A percentile compares a stretch with the other conserved stretches of the same genome.
Conservation (phyloP, 1,284 basidiomycete species). For the Earliella scabrosa region DNA sequence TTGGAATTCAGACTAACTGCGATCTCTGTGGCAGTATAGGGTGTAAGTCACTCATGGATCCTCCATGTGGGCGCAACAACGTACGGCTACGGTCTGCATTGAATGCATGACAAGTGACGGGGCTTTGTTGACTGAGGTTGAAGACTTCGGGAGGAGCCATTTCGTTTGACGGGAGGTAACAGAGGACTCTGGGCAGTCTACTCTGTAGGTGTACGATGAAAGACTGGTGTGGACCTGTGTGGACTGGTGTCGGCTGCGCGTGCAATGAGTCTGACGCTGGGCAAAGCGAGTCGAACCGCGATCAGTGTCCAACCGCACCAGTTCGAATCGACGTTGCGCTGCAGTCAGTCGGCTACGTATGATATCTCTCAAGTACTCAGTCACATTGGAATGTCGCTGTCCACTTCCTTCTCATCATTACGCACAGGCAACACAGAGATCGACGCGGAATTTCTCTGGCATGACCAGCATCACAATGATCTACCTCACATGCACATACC, state of each 20-base stretch:
- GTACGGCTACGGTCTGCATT: constrained; percentile 87
- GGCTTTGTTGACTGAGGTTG: constrained; percentile 73
- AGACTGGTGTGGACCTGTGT: no score
- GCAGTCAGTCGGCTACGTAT: no score
- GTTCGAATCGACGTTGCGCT: neutral
- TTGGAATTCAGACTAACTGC: constrained; percentile 92
- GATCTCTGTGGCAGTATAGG: constrained; percentile 63
- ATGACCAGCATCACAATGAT: no score
- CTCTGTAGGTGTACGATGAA: constrained; percentile 54
- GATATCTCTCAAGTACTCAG: no score
- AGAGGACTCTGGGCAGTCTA: constrained; percentile 81
- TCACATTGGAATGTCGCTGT: no score
- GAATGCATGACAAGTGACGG: constrained; percentile 93
- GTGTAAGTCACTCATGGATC: neutral
- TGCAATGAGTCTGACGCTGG: neutral
- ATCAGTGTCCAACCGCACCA: neutral
- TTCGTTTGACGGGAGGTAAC: constrained; percentile 31
- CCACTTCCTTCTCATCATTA: no score
- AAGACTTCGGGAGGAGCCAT: constrained; percentile 83
- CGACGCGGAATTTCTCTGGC: no score
- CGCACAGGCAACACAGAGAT: no score
- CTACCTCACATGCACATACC: no score
- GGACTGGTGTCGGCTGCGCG: neutral
- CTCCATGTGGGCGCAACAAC: constrained; percentile 33
- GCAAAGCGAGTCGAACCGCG: no score